Evolutionary conservation across 1,284 basidiomycete genomes (phyloP).

Genomic region (Melampsora abietis-canadensis): DNA sequence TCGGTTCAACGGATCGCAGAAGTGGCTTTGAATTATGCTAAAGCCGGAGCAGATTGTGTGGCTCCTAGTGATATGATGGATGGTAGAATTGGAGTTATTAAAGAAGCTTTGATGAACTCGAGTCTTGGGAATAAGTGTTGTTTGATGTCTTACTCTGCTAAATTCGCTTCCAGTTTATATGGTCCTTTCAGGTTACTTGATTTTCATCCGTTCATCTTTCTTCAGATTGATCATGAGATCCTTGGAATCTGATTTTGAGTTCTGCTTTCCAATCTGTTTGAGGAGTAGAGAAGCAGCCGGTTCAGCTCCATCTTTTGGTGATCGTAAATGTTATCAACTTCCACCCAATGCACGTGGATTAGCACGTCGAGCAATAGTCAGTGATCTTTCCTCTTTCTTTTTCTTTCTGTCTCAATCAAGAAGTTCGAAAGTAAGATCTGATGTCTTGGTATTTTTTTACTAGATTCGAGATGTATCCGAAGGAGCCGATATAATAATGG

Average conservation of each 20-base stretch:
- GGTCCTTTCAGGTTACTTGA: constrained; percentile 82
- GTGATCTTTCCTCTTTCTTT: constrained; percentile 52
- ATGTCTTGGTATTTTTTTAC: background rate
- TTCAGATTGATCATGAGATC: too few relatives aligned
- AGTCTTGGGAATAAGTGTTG: constrained; percentile 81
- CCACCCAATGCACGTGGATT: constrained; percentile 83
- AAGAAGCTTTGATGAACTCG: constrained; percentile 73
- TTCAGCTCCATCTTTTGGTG: constrained; percentile 86
- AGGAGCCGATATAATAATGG: constrained; percentile 98
- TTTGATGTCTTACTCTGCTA: constrained; percentile 97
- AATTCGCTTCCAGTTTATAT: constrained; percentile 94
- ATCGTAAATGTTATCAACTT: constrained; percentile 96
- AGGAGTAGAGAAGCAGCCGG: constrained; percentile 97
- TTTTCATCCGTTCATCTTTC: background rate
- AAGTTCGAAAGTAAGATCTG: background rate
- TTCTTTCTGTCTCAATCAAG: background rate
- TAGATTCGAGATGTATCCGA: constrained; percentile 85
- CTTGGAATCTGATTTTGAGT: too few relatives aligned
- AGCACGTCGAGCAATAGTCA: constrained; percentile 84
- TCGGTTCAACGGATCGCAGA: constrained; percentile 82
- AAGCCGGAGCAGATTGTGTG: constrained; percentile 91
- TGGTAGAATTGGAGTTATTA: constrained; percentile 85
- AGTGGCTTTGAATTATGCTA: constrained; percentile 86
- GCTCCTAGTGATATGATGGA: constrained; percentile 99
- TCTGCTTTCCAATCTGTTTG: too few relatives aligned